phyloP scores from a whole-genome alignment of 805 yeast genomes.

The Saccharomycopsis schoenii region DNA sequence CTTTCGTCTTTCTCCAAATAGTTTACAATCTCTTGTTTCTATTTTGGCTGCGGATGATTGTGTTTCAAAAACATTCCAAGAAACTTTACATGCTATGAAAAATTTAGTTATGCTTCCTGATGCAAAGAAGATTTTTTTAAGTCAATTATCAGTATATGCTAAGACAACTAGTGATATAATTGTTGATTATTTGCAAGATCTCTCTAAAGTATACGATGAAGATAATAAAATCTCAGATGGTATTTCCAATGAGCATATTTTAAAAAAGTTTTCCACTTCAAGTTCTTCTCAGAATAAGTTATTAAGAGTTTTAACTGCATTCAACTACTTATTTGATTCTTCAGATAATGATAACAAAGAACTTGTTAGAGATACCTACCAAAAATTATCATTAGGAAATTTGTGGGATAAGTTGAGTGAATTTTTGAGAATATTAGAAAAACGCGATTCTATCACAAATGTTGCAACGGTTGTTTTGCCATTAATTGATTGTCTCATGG shows the following conservation, averaged over 20 bases:
- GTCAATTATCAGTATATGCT: constrained; percentile 58
- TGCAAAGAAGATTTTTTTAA: constrained; percentile 56
- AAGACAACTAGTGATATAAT: constrained; percentile 45
- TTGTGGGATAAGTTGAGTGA: constrained; percentile 82
- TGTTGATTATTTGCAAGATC: constrained; percentile 41
- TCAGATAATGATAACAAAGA: constrained; percentile 23
- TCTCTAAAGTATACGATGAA: constrained; percentile 36
- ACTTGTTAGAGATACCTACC: constrained; percentile 49
- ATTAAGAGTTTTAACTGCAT: constrained; percentile 76
- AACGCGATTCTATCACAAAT: constrained; percentile 42
- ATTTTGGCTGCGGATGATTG: constrained; percentile 76
- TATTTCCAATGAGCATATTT: constrained; percentile 38
- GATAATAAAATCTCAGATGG: constrained; percentile 31
- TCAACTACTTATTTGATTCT: constrained; percentile 65
- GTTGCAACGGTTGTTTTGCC: constrained; percentile 79
- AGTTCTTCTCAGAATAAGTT: constrained; percentile 84
- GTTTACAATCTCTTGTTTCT: constrained; percentile 52
- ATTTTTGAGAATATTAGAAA: constrained; percentile 55
- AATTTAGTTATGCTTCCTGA: constrained; percentile 53
- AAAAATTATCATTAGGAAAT: constrained; percentile 58
- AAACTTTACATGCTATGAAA: constrained; percentile 73
- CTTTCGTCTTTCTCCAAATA: constrained; percentile 55
- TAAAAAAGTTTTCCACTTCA: constrained; percentile 64
- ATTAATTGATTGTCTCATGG: constrained; percentile 85
- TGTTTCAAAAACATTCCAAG: constrained; percentile 74